Evolutionary conservation across 164 flowering plant genomes (phyloP), one percentile per base, ranked within the genome.

Genomic region (Macadamia integrifolia): DNA sequence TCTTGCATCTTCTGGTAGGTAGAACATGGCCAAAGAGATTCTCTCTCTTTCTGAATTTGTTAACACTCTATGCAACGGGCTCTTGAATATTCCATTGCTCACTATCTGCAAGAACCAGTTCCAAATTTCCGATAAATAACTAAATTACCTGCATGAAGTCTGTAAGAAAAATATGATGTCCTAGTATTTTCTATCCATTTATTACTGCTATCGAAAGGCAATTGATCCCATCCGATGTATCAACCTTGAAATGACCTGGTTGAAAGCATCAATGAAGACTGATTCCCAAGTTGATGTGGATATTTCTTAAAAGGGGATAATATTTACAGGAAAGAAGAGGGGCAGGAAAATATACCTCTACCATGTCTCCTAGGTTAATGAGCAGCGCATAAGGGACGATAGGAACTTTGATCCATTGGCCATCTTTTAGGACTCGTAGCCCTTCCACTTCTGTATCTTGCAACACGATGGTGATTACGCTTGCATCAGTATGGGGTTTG

Each of bases 391-490:
- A 29, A 40, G 88, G 81, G 48, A 79, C 50, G 3, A 74, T 70
- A 3, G 88, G 85, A 60, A 72, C 85, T 67, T 60, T 72, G 52
- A 66, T 61, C 91, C 91, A 87, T 48, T 82, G 69, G 12, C 62
- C 75, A 35, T 82, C 88, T 70, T 77, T 82, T 40, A 72, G 58
- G 29, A 87, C 12, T 48, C 83, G 91, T 40, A 87, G 87, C 15
- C 88, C 87, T 79, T 80, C 84, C 31, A 86, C 86, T 49, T 80
- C 77, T 63, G 72, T 71, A 68, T 85, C 88, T 72, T 78, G 88
- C 78, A 87, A 72, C 6, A 87, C 66, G 52, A 81, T 29, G 35
- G 91, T 87, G 29, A 82, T 64, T n/a, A 56, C 82, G 5, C 81
- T 69, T 43, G 79, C 86, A 75, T 87, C 91, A 1, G 87, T 67